Conservation (phyloP, 108 stramenopile genomes). For the Schizochytrium sp. region DNA sequence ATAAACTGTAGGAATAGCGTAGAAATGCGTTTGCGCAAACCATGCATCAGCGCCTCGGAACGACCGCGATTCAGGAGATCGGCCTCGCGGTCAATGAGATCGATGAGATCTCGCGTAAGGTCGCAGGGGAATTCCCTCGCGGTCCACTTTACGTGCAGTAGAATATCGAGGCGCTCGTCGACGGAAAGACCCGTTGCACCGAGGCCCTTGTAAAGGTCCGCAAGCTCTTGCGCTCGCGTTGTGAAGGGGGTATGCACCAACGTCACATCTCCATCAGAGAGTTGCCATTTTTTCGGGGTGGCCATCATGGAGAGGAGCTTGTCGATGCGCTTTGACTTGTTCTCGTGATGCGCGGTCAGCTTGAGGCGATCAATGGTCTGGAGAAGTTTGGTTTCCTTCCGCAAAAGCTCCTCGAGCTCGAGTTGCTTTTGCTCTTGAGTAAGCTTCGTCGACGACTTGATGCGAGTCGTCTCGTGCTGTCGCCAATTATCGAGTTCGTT, state of each 20-base stretch:
- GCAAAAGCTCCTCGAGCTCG: slow-evolving; percentile 35
- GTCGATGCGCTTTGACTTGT: slow-evolving; percentile 25
- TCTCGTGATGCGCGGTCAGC: slow-evolving; percentile 31
- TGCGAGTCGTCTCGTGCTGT: slow-evolving; percentile 28
- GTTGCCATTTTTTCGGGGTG: slow-evolving; percentile 47
- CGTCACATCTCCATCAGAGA: slow-evolving; percentile 39
- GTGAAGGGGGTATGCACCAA: slow-evolving; percentile 52
- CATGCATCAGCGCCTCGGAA: slow-evolving; percentile 5
- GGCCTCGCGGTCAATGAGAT: slow-evolving; percentile 57
- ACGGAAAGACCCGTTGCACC: background rate
- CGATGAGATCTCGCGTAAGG: slow-evolving; percentile 45
- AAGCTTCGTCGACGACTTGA: background rate
- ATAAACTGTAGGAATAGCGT: slow-evolving; percentile 53
- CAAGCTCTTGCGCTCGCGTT: slow-evolving; percentile 43
- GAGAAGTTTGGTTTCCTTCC: slow-evolving; percentile 51
- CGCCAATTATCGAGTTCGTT: slow-evolving; percentile 57
- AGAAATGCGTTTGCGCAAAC: slow-evolving; percentile 36
- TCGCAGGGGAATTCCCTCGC: slow-evolving; percentile 51
- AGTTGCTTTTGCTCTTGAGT: background rate
- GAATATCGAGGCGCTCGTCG: slow-evolving; percentile 49
- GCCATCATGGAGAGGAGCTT: slow-evolving; percentile 45
- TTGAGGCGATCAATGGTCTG: slow-evolving; percentile 51
- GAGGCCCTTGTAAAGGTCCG: slow-evolving; percentile 35
- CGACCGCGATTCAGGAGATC: slow-evolving; percentile 50
- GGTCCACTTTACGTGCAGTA: slow-evolving; percentile 60